These are phyloP conservation scores for Myriosclerotinia duriaeana DNA, from an alignment of 2,329 filamentous ascomycete genomes.

Conservation along the genomic window DNA sequence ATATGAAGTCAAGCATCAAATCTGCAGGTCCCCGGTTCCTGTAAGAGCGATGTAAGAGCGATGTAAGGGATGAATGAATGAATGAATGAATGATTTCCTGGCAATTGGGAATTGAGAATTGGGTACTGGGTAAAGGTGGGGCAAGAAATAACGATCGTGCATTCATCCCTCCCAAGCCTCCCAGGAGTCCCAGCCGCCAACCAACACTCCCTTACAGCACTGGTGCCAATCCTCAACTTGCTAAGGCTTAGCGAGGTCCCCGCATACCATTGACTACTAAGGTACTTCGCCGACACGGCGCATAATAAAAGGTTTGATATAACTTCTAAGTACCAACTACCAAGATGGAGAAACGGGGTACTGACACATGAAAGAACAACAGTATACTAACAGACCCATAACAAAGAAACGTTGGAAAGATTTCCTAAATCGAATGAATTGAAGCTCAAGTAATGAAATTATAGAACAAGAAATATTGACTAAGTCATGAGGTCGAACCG, in stretches of 20 bases:
- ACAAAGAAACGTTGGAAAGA: background rate
- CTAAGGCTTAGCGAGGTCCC: conserved; percentile 23
- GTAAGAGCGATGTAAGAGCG: background rate
- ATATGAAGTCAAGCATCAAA: background rate
- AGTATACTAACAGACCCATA: no score
- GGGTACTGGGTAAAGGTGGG: background rate
- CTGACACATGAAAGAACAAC: background rate
- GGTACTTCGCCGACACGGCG: conserved; percentile 9
- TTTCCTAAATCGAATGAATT: background rate
- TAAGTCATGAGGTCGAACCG: background rate
- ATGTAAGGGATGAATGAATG: no score
- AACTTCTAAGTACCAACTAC: no score
- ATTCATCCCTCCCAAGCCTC: background rate
- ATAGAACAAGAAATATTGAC: background rate
- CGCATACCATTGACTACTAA: conserved; percentile 8
- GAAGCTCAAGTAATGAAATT: background rate
- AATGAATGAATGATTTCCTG: background rate
- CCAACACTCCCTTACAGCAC: background rate
- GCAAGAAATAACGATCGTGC: conserved; percentile 20
- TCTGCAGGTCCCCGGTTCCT: conserved; percentile 17
- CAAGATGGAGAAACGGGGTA: background rate
- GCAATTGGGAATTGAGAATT: background rate
- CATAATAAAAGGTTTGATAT: background rate
- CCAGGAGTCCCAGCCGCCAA: background rate
- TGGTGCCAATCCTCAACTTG: conserved; percentile 2